Evolutionary conservation across 441 rosid species (phyloP).

Genomic region (Arabidopsis hybrid): DNA sequence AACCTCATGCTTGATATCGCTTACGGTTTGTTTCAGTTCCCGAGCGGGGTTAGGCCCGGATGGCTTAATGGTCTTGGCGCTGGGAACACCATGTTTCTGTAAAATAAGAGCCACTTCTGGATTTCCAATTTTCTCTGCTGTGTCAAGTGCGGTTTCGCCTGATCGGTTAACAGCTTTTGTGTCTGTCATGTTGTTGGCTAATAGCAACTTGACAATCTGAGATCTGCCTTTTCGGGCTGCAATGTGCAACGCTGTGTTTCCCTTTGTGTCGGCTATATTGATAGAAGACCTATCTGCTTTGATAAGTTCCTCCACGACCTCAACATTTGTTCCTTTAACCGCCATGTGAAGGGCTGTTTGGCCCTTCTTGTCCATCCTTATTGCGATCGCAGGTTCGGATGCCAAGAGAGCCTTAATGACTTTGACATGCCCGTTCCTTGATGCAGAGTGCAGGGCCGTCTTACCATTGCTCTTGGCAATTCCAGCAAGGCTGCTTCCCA

Average conservation of each 20-base stretch:
- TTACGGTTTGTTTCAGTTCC: constrained; percentile 87
- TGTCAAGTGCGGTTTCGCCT: constrained; percentile 83
- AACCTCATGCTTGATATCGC: constrained; percentile 93
- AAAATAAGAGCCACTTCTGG: constrained; percentile 59
- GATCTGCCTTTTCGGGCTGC: constrained; percentile 85
- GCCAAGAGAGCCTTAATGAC: constrained; percentile 70
- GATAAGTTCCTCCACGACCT: constrained; percentile 74
- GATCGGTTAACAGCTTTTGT: constrained; percentile 62
- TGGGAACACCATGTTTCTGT: constrained; percentile 74
- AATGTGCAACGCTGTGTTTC: constrained; percentile 83
- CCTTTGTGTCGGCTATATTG: constrained; percentile 81
- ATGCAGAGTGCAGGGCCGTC: constrained; percentile 88
- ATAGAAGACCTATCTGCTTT: constrained; percentile 61
- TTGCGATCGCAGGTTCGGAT: constrained; percentile 62
- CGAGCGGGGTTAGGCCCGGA: constrained; percentile 60
- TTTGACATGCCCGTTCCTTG: constrained; percentile 84
- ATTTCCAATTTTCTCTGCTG: constrained; percentile 85
- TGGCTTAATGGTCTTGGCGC: constrained; percentile 64
- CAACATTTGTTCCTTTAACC: constrained; percentile 78
- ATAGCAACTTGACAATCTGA: constrained; percentile 75
- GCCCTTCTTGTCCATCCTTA: constrained; percentile 86
- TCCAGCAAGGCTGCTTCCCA: constrained; percentile 74
- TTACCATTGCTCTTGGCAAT: constrained; percentile 92
- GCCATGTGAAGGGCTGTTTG: constrained; percentile 99
- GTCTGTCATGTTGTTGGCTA: constrained; percentile 57